A percentile compares a stretch with the other conserved stretches of the same genome.
Conservation (phyloP, 2,329 filamentous ascomycete genomes). For the Botryosphaeria dothidea region DNA sequence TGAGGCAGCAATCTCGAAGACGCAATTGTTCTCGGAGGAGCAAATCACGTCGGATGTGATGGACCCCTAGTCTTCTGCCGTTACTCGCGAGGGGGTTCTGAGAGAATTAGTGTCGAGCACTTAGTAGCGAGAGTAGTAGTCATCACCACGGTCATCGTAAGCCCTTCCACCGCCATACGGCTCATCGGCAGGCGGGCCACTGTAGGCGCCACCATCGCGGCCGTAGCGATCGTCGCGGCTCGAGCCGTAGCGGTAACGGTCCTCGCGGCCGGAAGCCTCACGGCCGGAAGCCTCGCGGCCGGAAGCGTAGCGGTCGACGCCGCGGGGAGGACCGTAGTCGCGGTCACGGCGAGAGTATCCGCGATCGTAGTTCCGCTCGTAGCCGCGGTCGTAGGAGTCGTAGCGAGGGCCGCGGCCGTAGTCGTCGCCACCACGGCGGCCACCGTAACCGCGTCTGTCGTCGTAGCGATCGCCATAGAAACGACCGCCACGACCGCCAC, state of each 20-base stretch:
- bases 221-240: conserved; percentile 53
- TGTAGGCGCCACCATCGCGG: conserved; percentile 43
- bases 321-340: conserved; percentile 38
- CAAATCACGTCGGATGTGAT: conserved; percentile 6
- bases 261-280: conserved; percentile 44
- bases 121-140: conserved; percentile 48
- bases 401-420: conserved; percentile 45
- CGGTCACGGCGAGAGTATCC: conserved; percentile 43
- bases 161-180: conserved; percentile 40
- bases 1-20: conserved; percentile 17
- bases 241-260: conserved; percentile 47
- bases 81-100: conserved; percentile 34
- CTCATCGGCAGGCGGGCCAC: conserved; percentile 36
- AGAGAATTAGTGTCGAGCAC: conserved; percentile 21
- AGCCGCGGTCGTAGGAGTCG: conserved; percentile 38
- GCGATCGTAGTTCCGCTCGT: conserved; percentile 35
- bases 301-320: conserved; percentile 40
- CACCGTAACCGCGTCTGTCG: conserved; percentile 39
- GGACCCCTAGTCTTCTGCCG: conserved; percentile 9
- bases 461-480: conserved; percentile 49
- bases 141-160: conserved; percentile 43
- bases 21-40: conserved; percentile 4
- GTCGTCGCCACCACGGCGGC: conserved; percentile 48
- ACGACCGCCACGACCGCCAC: conserved; percentile 47
- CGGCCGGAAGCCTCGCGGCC: conserved; percentile 43